These are phyloP conservation scores for Pestalotiopsis sp. DNA, from an alignment of 2,329 filamentous ascomycete genomes.

Conservation along the genomic window DNA sequence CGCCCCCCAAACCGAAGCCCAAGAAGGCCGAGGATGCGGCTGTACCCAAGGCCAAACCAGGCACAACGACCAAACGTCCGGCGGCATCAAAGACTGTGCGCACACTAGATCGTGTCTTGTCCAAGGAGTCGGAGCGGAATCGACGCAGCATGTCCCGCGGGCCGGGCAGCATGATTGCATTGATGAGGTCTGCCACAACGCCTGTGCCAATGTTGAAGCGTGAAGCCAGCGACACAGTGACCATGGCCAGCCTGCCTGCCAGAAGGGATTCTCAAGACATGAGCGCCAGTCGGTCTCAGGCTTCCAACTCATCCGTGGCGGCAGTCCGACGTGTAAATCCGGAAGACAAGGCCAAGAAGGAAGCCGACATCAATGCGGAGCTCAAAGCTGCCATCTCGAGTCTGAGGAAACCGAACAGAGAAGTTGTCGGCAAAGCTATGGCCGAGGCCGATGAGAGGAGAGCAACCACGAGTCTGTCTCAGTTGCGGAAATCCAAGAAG, in stretches of 20 bases:
- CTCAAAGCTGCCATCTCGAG: conserved; percentile 74
- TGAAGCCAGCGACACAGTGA: conserved; percentile 65
- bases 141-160: conserved; percentile 59
- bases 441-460: conserved; percentile 70
- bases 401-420: conserved; percentile 75
- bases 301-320: conserved; percentile 38
- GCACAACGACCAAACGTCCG: conserved; percentile 53
- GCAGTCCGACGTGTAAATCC: conserved; percentile 52
- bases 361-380: conserved; percentile 69
- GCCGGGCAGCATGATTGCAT: conserved; percentile 60
- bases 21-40: conserved; percentile 46
- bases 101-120: conserved; percentile 65
- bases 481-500: conserved; percentile 56
- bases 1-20: conserved; percentile 54
- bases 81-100: conserved; percentile 43
- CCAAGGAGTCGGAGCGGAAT: conserved; percentile 54
- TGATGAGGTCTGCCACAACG: conserved; percentile 71
- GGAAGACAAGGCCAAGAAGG: conserved; percentile 64
- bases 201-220: conserved; percentile 67
- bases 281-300: conserved; percentile 54
- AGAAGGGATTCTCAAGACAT: conserved; percentile 28
- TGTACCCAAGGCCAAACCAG: conserved; percentile 52
- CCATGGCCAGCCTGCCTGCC: conserved; percentile 47
- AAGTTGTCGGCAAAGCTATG: conserved; percentile 67
- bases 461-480: conserved; percentile 47